phyloP scores from a whole-genome alignment of 2,329 filamentous ascomycete species.

The Arachnopeziza araneosa region DNA sequence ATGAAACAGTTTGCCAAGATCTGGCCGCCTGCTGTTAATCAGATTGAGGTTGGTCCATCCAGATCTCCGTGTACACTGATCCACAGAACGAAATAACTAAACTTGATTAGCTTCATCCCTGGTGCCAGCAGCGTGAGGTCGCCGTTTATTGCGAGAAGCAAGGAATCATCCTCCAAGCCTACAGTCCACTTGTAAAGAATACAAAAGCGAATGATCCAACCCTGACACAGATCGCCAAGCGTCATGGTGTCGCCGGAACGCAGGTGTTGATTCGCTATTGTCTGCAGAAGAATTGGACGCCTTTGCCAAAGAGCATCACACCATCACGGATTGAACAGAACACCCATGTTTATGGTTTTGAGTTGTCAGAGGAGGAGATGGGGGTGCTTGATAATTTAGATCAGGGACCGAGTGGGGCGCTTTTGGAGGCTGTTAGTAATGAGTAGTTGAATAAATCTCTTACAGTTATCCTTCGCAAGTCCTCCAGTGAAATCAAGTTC shows the following conservation, averaged over 20 bases:
- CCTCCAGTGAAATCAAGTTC: too few species aligned
- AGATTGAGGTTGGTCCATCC: constrained; percentile 54
- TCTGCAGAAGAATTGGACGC: constrained; percentile 64
- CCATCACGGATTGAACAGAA: constrained; percentile 55
- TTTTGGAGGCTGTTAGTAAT: constrained; percentile 28
- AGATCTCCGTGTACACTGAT: not conserved
- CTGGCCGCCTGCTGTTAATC: constrained; percentile 68
- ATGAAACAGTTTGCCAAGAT: constrained; percentile 58
- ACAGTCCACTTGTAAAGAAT: constrained; percentile 52
- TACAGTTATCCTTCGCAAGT: too few species aligned
- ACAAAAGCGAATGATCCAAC: constrained; percentile 55
- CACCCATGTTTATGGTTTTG: constrained; percentile 55
- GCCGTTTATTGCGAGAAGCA: constrained; percentile 43
- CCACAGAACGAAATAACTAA: constrained; percentile 35
- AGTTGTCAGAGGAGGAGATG: constrained; percentile 53
- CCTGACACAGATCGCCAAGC: constrained; percentile 49
- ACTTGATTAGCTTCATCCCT: constrained; percentile 65
- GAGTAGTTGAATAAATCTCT: not conserved
- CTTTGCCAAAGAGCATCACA: constrained; percentile 61
- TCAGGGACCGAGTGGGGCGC: constrained; percentile 38
- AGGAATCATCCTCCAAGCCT: constrained; percentile 48
- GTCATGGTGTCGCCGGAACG: constrained; percentile 53
- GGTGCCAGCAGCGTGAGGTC: constrained; percentile 55
- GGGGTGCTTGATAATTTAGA: constrained; percentile 44
- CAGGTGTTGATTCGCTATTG: constrained; percentile 66